Evolutionary conservation across 257 asterid species (phyloP).

Genomic region (Capsicum pubescens): DNA sequence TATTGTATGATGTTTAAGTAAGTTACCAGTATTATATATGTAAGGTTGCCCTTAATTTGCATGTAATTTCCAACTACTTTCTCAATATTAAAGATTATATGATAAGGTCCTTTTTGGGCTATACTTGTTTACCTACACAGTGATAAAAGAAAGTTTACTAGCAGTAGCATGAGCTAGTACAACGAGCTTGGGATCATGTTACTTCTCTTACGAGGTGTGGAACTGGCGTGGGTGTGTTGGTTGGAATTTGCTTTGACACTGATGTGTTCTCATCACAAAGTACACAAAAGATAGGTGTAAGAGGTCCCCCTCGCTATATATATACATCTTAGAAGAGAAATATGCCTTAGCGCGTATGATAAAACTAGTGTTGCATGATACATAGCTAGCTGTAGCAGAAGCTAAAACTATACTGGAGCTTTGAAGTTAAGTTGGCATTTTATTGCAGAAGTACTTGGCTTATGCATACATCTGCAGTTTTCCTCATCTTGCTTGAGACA

Average conservation of each 20-base stretch:
- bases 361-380: background rate
- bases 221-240: no score
- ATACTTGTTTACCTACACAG: no score
- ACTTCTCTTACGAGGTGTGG: no score
- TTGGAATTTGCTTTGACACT: no score
- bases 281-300: background rate
- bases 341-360: background rate
- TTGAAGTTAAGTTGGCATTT: background rate
- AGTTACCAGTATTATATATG: background rate
- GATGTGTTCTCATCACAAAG: no score
- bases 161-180: no score
- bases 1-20: background rate
- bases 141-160: no score
- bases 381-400: background rate
- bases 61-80: background rate
- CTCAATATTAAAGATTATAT: no score
- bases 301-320: background rate
- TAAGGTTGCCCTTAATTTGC: background rate
- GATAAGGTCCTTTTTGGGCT: no score
- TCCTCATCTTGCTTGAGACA: constrained; percentile 76
- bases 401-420: background rate
- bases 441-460: background rate
- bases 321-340: background rate
- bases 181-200: no score
- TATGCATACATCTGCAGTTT: background rate